Percentiles rank a stretch among this genome's conserved stretches.
These are phyloP conservation scores for Exophiala spinifera DNA, from an alignment of 2,329 filamentous ascomycete species.

Conservation along the genomic window DNA sequence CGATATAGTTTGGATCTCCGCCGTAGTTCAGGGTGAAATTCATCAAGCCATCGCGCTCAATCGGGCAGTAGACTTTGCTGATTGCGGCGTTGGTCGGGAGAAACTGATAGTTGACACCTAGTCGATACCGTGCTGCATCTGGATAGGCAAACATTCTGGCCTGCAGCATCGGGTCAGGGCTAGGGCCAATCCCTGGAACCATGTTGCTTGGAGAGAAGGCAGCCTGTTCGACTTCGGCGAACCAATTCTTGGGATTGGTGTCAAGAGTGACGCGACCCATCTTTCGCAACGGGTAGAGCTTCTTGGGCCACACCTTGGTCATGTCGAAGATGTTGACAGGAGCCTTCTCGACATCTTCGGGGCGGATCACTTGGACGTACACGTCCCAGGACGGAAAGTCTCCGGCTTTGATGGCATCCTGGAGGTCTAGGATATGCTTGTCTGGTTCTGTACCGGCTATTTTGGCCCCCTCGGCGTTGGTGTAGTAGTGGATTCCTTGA, in stretches of 20 bases:
- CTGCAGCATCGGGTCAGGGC: slow-evolving; percentile 62
- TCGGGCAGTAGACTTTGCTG: slow-evolving; percentile 50
- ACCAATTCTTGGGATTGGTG: slow-evolving; percentile 65
- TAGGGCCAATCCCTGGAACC: slow-evolving; percentile 62
- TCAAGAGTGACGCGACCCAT: slow-evolving; percentile 64
- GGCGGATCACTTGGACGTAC: slow-evolving; percentile 62
- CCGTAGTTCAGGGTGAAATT: slow-evolving; percentile 54
- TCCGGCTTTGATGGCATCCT: slow-evolving; percentile 59
- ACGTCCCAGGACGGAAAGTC: slow-evolving; percentile 63
- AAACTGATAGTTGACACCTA: slow-evolving; percentile 42
- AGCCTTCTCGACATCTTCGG: slow-evolving; percentile 60
- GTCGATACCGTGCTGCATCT: slow-evolving; percentile 47
- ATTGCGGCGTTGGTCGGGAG: slow-evolving; percentile 38
- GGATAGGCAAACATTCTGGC: slow-evolving; percentile 61
- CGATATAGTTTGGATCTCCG: slow-evolving; percentile 56
- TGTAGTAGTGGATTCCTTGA: slow-evolving; percentile 61
- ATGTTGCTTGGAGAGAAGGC: slow-evolving; percentile 64
- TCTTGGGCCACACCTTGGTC: slow-evolving; percentile 67
- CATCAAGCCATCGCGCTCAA: slow-evolving; percentile 41
- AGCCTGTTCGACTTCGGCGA: slow-evolving; percentile 63
- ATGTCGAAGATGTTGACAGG: slow-evolving; percentile 65
- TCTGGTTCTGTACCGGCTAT: slow-evolving; percentile 60
- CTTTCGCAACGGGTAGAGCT: slow-evolving; percentile 58
- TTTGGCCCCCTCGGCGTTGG: slow-evolving; percentile 54
- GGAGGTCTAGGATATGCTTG: slow-evolving; percentile 62